Conservation (phyloP, 139 green algal genomes). For the Chlamydomonas applanata region DNA sequence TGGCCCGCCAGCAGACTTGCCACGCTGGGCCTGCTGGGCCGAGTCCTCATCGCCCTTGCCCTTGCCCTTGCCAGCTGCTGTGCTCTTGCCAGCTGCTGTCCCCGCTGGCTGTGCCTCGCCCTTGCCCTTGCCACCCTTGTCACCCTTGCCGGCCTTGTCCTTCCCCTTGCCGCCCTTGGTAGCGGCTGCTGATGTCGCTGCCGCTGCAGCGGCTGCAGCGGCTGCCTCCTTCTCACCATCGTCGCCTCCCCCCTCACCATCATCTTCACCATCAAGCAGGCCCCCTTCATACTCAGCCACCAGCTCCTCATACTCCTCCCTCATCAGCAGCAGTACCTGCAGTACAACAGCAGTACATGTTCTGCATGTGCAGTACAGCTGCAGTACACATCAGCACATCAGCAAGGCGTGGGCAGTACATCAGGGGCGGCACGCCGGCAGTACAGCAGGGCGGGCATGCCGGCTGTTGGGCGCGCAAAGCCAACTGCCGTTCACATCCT, state of each 20-base stretch:
- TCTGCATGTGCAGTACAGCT: not conserved
- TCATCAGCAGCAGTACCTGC: conserved; percentile 41
- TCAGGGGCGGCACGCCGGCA: too few species aligned
- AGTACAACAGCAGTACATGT: not conserved
- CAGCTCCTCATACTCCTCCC: conserved; percentile 39
- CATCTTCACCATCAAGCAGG: not conserved
- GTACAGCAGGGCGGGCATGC: not conserved
- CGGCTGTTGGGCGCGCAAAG: not conserved
- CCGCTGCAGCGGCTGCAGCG: not conserved
- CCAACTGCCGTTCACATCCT: not conserved
- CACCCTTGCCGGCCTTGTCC: too few species aligned
- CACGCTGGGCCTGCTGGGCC: too few species aligned
- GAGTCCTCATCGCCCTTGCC: too few species aligned
- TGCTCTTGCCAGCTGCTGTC: too few species aligned
- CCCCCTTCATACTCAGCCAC: not conserved
- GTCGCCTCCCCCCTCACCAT: not conserved
- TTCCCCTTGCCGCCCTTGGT: too few species aligned
- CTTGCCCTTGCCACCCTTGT: too few species aligned
- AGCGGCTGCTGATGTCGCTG: not conserved
- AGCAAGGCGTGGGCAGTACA: too few species aligned
- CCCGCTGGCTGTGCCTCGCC: too few species aligned
- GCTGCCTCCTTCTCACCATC: not conserved
- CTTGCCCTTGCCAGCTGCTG: too few species aligned
- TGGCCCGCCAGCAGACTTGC: too few species aligned
- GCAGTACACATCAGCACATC: too few species aligned